Evolutionary conservation across 208 protist species (phyloP), one percentile per base, ranked within the genome.

Genomic region (Crithidia brevicula): DNA sequence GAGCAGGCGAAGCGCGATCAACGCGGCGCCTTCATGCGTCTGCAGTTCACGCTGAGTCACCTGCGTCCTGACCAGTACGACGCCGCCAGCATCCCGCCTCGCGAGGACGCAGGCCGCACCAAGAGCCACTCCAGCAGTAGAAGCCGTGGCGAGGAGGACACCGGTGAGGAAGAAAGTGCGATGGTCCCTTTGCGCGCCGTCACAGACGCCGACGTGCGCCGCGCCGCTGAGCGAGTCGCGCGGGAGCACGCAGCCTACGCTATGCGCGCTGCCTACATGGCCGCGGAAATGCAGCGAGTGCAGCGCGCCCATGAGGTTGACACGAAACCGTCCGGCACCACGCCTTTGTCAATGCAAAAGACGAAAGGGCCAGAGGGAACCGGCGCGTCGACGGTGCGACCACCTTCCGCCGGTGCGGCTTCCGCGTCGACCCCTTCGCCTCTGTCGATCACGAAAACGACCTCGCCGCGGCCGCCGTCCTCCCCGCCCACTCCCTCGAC

Each of bases 1-100:
- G 25, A 72, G 25, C 47, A 65, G 18, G 75, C 79, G 5, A 53
- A 72, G 70, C 31, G 53, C 3, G 45, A 77, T 30, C 67, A 68
- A 31, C 72, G 46, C 2, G 73, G 71, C 10, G 77, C 58, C 31
- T 46, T 49, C 20, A 73, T 78, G 54, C 68, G 80, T 20, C 72
- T 89, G 11, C 59, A 52, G 16, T 83, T 75, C 43, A 60, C 70
- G n/a, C 57, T 89, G n/a, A 74, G 34, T 11, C 40, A 70, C 20
- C 46, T 84, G n/a, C 30, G 25, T 4, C 60, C 49, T 1, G 66
- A 80, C 52, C 74, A 70, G 54, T 79, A 58, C 74, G 69, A 59
- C 45, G 63, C 50, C 9, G 33, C 51, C 28, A 52, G 43, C 43
- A 52, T 63, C 30, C 58, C 58, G 28, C 58, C 5, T 3, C 33